Evolutionary conservation across 2,329 filamentous ascomycete species (phyloP), one percentile per base, ranked within the genome.

Genomic region (Meredithiella fracta): DNA sequence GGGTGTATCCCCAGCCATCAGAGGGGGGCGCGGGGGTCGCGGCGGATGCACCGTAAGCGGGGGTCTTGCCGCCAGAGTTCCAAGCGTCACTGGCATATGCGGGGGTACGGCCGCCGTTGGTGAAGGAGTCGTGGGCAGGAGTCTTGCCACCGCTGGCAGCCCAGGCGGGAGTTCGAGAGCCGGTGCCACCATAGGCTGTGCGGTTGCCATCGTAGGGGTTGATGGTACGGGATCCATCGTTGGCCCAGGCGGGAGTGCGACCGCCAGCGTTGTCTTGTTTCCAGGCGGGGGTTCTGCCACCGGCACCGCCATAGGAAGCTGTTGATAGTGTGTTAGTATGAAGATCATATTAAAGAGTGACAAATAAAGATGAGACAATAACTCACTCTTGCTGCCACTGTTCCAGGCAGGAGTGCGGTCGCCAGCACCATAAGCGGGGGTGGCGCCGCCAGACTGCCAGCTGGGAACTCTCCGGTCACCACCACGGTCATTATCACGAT

Each of bases 331-430:
- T 34, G 49, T 53, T 37, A 51, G 51, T 7, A 51, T 25, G 14
- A n/a, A 14, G 15, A 37, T 44, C 22, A 44, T 47, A 56, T 56
- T 5, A 11, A 14, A 52, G 15, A 42, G 15, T 37, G 25, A 52
- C 17, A 52, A 8, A 51, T 20, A n/a, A 17, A 23, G 23, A 29
- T 11, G 14, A 51, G n/a, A 25, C 25, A 25, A 29, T 26, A 52
- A 76, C 80, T 76, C 75, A 85, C 82, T 79, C 68, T 80, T 76
- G 44, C 77, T 73, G 52, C 82, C 83, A n/a, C 34, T 37, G 11
- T 40, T 52, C 85, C 85, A 89, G 11, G 84, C 83, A 26, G 85
- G 85, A n/a, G 85, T 87, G 56, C 85, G 76, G 29, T 85, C 83
- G 4, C 77, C 76, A 54, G 77, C 75, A 17, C 69, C 70, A 11